phyloP scores from a whole-genome alignment of 163 green algal genomes.

The Chloromonas sp. region DNA sequence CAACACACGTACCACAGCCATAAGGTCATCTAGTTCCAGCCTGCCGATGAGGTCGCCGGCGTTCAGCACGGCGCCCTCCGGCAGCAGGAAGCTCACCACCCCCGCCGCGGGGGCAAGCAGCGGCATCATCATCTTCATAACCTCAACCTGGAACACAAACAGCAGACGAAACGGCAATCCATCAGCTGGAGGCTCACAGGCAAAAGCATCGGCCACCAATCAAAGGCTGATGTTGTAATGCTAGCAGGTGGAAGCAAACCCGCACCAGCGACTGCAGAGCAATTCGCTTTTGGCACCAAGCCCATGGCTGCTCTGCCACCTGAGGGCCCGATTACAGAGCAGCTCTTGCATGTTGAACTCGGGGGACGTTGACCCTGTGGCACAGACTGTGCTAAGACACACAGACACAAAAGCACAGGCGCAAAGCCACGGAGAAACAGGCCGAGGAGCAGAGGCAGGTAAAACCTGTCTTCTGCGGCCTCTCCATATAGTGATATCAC shows the following conservation, averaged over 20 bases:
- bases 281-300: no score
- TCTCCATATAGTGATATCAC: no score
- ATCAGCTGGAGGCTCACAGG: not conserved
- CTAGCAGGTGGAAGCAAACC: not conserved
- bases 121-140: slow-evolving; percentile 80
- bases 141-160: slow-evolving; percentile 25
- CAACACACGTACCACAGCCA: not conserved
- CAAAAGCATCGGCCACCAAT: not conserved
- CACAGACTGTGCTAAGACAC: no score
- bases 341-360: no score
- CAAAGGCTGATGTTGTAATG: not conserved
- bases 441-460: no score
- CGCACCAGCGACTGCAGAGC: slow-evolving; percentile 41
- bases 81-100: slow-evolving; percentile 60
- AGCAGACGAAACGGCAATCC: not conserved
- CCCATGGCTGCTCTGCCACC: no score
- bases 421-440: no score
- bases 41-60: slow-evolving; percentile 75
- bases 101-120: slow-evolving; percentile 72
- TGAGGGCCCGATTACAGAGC: no score
- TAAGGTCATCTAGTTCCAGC: slow-evolving; percentile 69
- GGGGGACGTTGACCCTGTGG: no score
- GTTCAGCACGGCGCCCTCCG: slow-evolving; percentile 71
- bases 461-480: no score
- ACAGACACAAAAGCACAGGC: no score